Percentiles rank a stretch among this genome's conserved stretches.
phyloP scores from a whole-genome alignment of 2,329 filamentous ascomycete species.

The Clonostachys solani region DNA sequence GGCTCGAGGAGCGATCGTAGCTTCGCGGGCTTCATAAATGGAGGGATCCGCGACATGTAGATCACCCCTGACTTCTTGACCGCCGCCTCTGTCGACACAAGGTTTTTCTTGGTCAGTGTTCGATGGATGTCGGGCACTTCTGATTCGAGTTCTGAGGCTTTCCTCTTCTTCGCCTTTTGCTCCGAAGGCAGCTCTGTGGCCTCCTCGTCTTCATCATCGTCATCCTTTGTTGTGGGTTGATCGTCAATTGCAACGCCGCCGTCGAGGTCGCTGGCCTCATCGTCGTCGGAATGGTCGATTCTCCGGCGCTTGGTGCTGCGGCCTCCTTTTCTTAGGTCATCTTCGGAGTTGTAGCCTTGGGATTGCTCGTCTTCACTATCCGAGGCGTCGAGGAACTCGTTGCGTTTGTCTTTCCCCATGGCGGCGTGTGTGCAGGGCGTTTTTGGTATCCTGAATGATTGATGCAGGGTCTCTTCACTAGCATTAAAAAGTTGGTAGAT shows the following conservation, averaged over 20 bases:
- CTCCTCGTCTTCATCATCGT: slow-evolving; percentile 13
- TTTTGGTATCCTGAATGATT: not conserved
- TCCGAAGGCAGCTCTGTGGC: slow-evolving; percentile 11
- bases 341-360: slow-evolving; percentile 63
- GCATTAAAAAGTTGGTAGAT: no score
- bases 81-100: slow-evolving; percentile 59
- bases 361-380: slow-evolving; percentile 56
- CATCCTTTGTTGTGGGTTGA: slow-evolving; percentile 4
- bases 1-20: slow-evolving; percentile 70
- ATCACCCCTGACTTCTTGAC: slow-evolving; percentile 74
- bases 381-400: slow-evolving; percentile 62
- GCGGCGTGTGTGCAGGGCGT: not conserved
- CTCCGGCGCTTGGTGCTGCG: slow-evolving; percentile 61
- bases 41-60: slow-evolving; percentile 79
- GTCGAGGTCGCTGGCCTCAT: slow-evolving; percentile 24
- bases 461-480: no score
- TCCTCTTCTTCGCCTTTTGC: slow-evolving; percentile 7
- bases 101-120: slow-evolving; percentile 53
- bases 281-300: slow-evolving; percentile 34
- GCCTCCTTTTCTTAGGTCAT: slow-evolving; percentile 63
- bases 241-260: slow-evolving; percentile 9
- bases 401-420: slow-evolving; percentile 68
- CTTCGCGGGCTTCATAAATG: slow-evolving; percentile 83
- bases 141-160: not conserved
- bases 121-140: not conserved